Percentiles rank a stretch among this genome's conserved stretches.
These are phyloP conservation scores for Coprinellus micaceus DNA, from an alignment of 768 basidiomycete genomes.

Conservation along the genomic window DNA sequence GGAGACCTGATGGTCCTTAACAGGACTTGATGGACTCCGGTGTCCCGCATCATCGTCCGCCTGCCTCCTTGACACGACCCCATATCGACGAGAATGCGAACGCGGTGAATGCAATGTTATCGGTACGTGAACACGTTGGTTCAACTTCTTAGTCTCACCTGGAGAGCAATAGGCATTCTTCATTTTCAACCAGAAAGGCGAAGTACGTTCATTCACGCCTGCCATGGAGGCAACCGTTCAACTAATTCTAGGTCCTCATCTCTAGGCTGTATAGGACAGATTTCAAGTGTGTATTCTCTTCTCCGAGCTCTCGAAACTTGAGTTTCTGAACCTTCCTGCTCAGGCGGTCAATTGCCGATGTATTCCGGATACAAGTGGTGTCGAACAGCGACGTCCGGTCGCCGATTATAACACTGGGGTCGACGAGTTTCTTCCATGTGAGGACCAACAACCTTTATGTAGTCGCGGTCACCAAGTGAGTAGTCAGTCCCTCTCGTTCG, in stretches of 20 bases:
- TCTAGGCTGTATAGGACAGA: conserved; percentile 94
- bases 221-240: background rate
- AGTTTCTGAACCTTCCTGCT: conserved; percentile 9
- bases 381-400: conserved; percentile 96
- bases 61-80: too few species aligned
- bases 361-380: conserved; percentile 98
- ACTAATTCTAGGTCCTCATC: conserved; percentile 73
- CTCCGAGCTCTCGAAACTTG: background rate
- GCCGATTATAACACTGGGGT: conserved; percentile 95
- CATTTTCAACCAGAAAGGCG: conserved; percentile 99
- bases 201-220: conserved; percentile 52
- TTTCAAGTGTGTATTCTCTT: conserved; percentile 69
- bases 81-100: too few species aligned
- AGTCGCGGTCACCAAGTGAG: conserved; percentile 92
- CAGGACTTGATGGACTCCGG: too few species aligned
- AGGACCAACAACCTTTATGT: conserved; percentile 93
- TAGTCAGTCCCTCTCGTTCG: conserved; percentile 2
- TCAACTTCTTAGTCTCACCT: background rate
- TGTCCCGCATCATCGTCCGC: too few species aligned
- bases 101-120: too few species aligned
- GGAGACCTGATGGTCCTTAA: too few species aligned
- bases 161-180: conserved; percentile 77
- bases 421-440: conserved; percentile 98
- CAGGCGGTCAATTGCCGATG: conserved; percentile 94
- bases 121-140: too few species aligned